phyloP scores from a whole-genome alignment of 2,329 filamentous ascomycete species.

The Phialocephala subalpina region DNA sequence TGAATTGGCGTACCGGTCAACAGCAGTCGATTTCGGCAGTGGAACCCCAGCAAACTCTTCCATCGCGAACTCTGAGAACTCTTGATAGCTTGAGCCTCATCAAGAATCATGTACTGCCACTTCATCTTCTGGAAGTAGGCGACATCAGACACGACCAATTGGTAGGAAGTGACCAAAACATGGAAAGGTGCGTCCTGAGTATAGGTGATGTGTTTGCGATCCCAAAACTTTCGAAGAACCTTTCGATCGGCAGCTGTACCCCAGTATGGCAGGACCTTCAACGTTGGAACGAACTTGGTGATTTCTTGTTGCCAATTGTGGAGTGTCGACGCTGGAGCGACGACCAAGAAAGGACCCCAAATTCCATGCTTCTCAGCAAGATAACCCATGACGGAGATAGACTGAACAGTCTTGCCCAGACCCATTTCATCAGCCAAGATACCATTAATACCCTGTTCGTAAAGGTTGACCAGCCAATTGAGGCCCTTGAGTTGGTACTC shows the following conservation, averaged over 20 bases:
- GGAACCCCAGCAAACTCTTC: constrained; percentile 94
- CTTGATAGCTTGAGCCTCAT: constrained; percentile 99
- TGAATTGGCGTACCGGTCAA: constrained; percentile 98
- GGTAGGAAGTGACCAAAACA: constrained; percentile 95
- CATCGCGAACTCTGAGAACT: constrained; percentile 95
- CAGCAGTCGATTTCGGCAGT: constrained; percentile 92
- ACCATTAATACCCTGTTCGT: constrained; percentile 99
- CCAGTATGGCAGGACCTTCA: constrained; percentile 98
- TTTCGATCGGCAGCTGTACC: constrained; percentile 94
- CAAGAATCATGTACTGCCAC: constrained; percentile 99
- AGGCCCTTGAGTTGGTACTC: constrained; percentile 99
- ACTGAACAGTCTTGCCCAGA: constrained; percentile 98
- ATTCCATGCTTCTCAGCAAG: constrained; percentile 97
- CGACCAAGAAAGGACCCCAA: constrained; percentile 97
- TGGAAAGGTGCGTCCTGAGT: constrained; percentile 93
- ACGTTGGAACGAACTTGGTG: constrained; percentile 87
- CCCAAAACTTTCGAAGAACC: constrained; percentile 98
- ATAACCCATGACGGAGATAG: constrained; percentile 99
- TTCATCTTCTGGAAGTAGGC: constrained; percentile 99
- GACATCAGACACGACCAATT: constrained; percentile 94
- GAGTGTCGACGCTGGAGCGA: constrained; percentile 92
- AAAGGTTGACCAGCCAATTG: constrained; percentile 98
- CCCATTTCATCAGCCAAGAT: constrained; percentile 99
- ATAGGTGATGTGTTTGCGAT: constrained; percentile 96
- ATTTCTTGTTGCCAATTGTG: constrained; percentile 99